Conservation (phyloP, 2,329 filamentous ascomycete genomes). For the Diaporthe longicolla region DNA sequence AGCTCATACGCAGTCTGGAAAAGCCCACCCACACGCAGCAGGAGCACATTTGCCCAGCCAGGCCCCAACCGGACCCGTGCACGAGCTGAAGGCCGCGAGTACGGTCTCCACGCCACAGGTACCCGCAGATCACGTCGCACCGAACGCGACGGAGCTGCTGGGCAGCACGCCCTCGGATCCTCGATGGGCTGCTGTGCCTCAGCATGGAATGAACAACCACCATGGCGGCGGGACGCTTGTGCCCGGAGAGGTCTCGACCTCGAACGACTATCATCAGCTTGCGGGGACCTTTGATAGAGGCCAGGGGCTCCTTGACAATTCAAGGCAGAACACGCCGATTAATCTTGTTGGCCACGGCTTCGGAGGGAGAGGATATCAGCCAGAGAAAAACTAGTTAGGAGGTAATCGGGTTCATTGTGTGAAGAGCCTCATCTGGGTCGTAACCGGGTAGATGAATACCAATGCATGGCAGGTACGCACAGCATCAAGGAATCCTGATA, state of each 20-base stretch:
- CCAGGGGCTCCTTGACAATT: neutral
- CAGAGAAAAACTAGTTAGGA: slow-evolving; percentile 5
- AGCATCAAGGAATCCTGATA: too few species aligned
- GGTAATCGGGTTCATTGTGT: too few species aligned
- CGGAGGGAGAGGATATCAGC: neutral
- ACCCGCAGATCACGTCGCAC: neutral
- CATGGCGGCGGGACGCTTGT: neutral
- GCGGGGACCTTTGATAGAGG: slow-evolving; percentile 1
- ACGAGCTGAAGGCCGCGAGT: slow-evolving; percentile 26
- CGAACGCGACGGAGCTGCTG: slow-evolving; percentile 19
- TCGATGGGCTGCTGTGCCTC: neutral
- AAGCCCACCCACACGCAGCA: neutral
- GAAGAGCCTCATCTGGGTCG: too few species aligned
- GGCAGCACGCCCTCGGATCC: neutral
- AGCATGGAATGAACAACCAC: neutral
- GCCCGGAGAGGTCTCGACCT: slow-evolving; percentile 16
- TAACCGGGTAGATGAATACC: too few species aligned
- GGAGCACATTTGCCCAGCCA: neutral
- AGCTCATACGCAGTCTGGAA: too few species aligned
- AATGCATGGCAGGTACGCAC: too few species aligned
- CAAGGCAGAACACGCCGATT: slow-evolving; percentile 34
- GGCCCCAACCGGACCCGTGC: neutral
- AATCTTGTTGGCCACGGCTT: slow-evolving; percentile 18
- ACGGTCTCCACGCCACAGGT: neutral
- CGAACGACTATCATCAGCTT: slow-evolving; percentile 31